A percentile compares a stretch with the other conserved stretches of the same genome.
Evolutionary conservation across 2,329 filamentous ascomycete species (phyloP).

Genomic region (Shiraia sp.): DNA sequence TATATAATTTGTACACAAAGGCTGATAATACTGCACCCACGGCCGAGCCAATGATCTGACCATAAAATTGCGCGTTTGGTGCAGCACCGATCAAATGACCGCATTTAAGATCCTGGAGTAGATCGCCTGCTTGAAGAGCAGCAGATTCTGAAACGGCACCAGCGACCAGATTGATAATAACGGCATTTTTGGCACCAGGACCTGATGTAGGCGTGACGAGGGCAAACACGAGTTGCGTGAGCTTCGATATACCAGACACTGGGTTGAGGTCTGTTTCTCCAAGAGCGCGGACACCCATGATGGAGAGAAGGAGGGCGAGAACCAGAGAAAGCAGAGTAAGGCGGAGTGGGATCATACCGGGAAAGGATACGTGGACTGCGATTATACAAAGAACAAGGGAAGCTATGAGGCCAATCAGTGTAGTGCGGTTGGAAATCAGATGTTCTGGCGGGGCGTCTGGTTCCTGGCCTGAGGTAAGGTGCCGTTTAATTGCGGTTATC

Average conservation of each 20-base stretch:
- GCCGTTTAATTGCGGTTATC: conserved; percentile 35
- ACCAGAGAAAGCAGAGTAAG: conserved; percentile 84
- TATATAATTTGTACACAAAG: conserved; percentile 86
- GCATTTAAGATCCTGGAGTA: conserved; percentile 97
- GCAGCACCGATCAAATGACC: conserved; percentile 90
- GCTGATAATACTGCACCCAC: conserved; percentile 86
- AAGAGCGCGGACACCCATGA: conserved; percentile 67
- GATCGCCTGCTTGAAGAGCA: conserved; percentile 90
- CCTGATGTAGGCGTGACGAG: conserved; percentile 74
- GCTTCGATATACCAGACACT: conserved; percentile 93
- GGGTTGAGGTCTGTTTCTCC: conserved; percentile 93
- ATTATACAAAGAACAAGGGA: conserved; percentile 80
- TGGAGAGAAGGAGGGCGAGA: conserved; percentile 68
- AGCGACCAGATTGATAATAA: conserved; percentile 94
- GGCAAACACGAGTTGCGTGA: conserved; percentile 94
- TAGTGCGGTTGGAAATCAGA: conserved; percentile 72
- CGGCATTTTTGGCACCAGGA: conserved; percentile 66
- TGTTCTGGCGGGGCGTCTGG: conserved; percentile 85
- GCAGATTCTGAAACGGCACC: conserved; percentile 85
- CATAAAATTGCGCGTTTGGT: conserved; percentile 94
- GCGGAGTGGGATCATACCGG: conserved; percentile 75
- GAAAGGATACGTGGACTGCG: conserved; percentile 83
- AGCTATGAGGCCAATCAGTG: conserved; percentile 72
- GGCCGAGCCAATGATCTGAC: conserved; percentile 87
- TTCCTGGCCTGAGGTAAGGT: conserved; percentile 45